These are phyloP conservation scores for Neurospora sp. DNA, from an alignment of 495 filamentous ascomycete species.

Conservation along the genomic window DNA sequence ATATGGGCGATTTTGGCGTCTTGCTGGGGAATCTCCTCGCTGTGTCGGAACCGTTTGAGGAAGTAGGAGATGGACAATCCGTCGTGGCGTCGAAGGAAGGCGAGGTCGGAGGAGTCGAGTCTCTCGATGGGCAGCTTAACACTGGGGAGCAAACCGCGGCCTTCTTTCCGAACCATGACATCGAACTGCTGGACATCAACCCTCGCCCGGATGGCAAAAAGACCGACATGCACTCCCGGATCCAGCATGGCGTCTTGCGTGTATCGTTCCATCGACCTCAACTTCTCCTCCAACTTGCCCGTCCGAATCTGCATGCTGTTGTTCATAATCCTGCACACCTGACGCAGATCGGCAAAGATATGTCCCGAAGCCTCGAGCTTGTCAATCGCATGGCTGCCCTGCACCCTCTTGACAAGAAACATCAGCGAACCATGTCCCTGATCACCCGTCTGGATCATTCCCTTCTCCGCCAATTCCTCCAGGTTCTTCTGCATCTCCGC, in stretches of 20 bases:
- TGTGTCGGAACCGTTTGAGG: constrained; percentile 34
- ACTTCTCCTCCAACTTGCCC: constrained; percentile 38
- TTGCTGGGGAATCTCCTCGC: constrained; percentile 15
- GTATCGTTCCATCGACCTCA: constrained; percentile 54
- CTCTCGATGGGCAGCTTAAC: constrained; percentile 45
- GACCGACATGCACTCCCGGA: constrained; percentile 62
- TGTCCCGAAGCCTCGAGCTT: constrained; percentile 63
- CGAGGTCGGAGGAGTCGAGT: constrained; percentile 48
- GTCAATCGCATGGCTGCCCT: constrained; percentile 40
- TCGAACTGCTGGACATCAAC: constrained; percentile 58
- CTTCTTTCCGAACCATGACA: constrained; percentile 55
- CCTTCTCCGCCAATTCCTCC: constrained; percentile 19
- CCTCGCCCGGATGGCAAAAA: constrained; percentile 62
- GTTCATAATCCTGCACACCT: constrained; percentile 58
- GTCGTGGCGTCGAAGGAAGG: constrained; percentile 47
- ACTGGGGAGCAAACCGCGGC: constrained; percentile 58
- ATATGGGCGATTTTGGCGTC: constrained; percentile 22
- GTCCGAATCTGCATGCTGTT: constrained; percentile 60
- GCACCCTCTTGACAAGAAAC: constrained; percentile 63
- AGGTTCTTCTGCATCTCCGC: neutral
- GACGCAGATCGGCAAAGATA: constrained; percentile 58
- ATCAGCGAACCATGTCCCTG: constrained; percentile 63
- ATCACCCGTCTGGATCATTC: constrained; percentile 15
- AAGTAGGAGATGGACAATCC: constrained; percentile 45
- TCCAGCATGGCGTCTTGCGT: constrained; percentile 41